Conservation (phyloP, 768 basidiomycete genomes). For the Dentipellis fragilis region DNA sequence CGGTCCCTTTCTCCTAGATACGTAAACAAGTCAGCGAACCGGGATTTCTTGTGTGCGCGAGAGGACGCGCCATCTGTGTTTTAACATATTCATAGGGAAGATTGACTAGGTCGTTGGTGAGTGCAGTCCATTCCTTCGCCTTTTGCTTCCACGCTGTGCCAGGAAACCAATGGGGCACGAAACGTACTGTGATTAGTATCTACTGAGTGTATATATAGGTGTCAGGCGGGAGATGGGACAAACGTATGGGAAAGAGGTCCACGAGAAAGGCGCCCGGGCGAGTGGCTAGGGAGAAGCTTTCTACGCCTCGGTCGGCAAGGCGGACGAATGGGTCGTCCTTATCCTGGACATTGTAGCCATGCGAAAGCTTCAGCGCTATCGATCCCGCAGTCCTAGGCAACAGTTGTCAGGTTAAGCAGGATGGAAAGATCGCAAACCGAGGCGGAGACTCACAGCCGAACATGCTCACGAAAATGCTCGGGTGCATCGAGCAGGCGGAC, state of each 20-base stretch:
- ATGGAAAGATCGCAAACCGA: background rate
- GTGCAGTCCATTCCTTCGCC: slow-evolving; percentile 6
- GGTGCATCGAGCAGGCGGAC: slow-evolving; percentile 3
- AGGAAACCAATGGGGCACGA: slow-evolving; percentile 18
- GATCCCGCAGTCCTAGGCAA: slow-evolving; percentile 5
- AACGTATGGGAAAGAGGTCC: slow-evolving; percentile 1
- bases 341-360: slow-evolving; percentile 15
- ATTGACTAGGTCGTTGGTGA: background rate
- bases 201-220: background rate
- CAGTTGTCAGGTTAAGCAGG: too few species aligned
- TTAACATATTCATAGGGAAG: slow-evolving; percentile 7
- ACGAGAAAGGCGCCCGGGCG: slow-evolving; percentile 2
- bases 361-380: slow-evolving; percentile 15
- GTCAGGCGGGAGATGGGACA: slow-evolving; percentile 1
- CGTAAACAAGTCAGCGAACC: background rate
- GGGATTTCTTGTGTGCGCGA: too few species aligned
- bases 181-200: slow-evolving; percentile 8
- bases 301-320: slow-evolving; percentile 1
- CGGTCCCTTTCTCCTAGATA: background rate
- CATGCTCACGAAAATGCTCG: slow-evolving; percentile 1
- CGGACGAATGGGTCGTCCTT: slow-evolving; percentile 8
- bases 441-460: background rate
- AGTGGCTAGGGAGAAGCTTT: background rate
- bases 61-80: slow-evolving; percentile 5
- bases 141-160: slow-evolving; percentile 13